Base-by-base conservation (phyloP, 2,329 filamentous ascomycete species). In the Cladophialophora carrionii region DNA sequence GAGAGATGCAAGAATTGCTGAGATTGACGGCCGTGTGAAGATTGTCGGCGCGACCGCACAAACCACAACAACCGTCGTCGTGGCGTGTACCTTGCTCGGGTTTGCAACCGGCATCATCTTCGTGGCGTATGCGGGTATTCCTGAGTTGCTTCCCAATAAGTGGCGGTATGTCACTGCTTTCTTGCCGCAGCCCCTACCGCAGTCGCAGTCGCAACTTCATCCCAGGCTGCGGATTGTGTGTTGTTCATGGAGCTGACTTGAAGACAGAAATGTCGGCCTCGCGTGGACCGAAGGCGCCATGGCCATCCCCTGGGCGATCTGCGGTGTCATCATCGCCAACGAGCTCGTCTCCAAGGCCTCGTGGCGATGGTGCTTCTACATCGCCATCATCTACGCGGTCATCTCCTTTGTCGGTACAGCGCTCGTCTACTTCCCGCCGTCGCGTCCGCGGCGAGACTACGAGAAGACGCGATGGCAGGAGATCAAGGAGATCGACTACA, bases 341-440 rank as follows among this genome's bases (percentile, higher is more conserved):
- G 31, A 56, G 29, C 32, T 56, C 14, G 54, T 56, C 6, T 43
- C 54, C n/a, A 41, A 41, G 32, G 52, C 52, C 9, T 32, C 52
- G 26, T 55, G 52, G 52, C 26, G 52, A 22, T 55, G 52, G 52
- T 55, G 29, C 58, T 85, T 81, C 71, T 83, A 55, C 54, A 56
- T 68, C 14, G 63, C 52, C 26, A 20, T 63, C 14, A 63, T 62
- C n/a, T 65, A 55, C 32, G 29, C 26, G 1, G 55, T 54, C 17
- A 26, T 65, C 26, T 56, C 52, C 12, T 22, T 54, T 4, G 43
- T 57, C 1, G 74, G 82, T 8, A 82, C 78, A 64, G 73, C 74
- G 46, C 75, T 81, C 66, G 78, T 80, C 58, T 84, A 83, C 72
- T 78, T 79, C 67, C 82, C 81, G 37, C 81, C 82, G 82, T 79